Percentiles rank a stretch among this genome's conserved stretches.
Conservation (phyloP, 208 protist genomes). For the Trypanosoma scelopori region DNA sequence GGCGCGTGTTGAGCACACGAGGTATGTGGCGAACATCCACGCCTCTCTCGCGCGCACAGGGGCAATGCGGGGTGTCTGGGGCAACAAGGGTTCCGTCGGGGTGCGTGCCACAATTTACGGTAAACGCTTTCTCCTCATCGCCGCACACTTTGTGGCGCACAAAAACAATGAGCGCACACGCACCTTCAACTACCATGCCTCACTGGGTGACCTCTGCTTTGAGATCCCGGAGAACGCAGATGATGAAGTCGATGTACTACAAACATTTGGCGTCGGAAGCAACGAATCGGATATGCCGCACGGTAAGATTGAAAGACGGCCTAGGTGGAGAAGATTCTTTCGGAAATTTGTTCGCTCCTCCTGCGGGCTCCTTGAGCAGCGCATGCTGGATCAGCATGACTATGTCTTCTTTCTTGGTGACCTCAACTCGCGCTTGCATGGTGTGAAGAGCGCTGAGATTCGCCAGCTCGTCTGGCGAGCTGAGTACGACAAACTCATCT, state of each 20-base stretch:
- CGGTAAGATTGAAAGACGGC: slow-evolving; percentile 26
- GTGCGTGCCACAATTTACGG: slow-evolving; percentile 84
- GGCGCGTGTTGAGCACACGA: slow-evolving; percentile 45
- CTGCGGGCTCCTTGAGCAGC: slow-evolving; percentile 36
- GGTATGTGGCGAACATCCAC: slow-evolving; percentile 70
- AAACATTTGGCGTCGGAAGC: slow-evolving; percentile 51
- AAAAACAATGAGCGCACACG: slow-evolving; percentile 80
- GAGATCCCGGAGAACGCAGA: slow-evolving; percentile 54
- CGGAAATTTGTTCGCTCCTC: slow-evolving; percentile 22
- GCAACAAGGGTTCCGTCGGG: slow-evolving; percentile 92
- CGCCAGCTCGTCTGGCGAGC: slow-evolving; percentile 28
- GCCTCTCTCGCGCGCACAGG: slow-evolving; percentile 76
- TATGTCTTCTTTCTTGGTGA: slow-evolving; percentile 94
- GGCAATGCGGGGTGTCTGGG: slow-evolving; percentile 59
- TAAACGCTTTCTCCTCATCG: slow-evolving; percentile 88
- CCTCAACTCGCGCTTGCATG: slow-evolving; percentile 91
- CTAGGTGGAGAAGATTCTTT: slow-evolving; percentile 49
- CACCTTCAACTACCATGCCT: slow-evolving; percentile 68
- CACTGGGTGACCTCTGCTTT: slow-evolving; percentile 71
- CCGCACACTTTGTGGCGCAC: slow-evolving; percentile 91
- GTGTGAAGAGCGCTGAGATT: slow-evolving; percentile 38
- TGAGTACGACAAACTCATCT: slow-evolving; percentile 59
- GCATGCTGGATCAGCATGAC: slow-evolving; percentile 79
- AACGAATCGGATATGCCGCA: slow-evolving; percentile 7
- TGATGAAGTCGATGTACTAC: slow-evolving; percentile 73